Base-by-base conservation (phyloP, 768 basidiomycete genomes). In the Tricholoma matsutake region DNA sequence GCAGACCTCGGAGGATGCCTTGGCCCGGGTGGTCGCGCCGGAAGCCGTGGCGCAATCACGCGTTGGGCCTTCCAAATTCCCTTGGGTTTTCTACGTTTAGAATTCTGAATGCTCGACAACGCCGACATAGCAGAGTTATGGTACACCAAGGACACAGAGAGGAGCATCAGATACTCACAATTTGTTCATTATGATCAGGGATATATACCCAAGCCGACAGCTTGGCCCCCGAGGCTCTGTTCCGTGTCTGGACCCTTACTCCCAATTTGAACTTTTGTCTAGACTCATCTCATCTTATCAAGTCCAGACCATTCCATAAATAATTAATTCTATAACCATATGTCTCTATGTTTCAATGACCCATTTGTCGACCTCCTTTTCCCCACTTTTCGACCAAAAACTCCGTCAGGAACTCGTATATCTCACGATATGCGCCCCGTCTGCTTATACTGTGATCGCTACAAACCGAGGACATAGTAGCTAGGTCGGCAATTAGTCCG, bases 301-400 rank as follows among this genome's bases (percentile, higher is more conserved):
- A 49, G 47, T 65, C 65, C 60, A 66, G 53, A 55, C 43, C 58
- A 28, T 18, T 32, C 13, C 35, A 53, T 29, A 31, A 32, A 53
- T 53, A 52, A 16, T 32, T 25, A 16, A 31, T 25, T 3, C 18
- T 25, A 22, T 47, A 20, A 10, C 20, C n/a, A 43, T 6, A 16
- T 22, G 22, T 20, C 11, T 28, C 13, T 11, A 47, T 28, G 16
- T 29, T 22, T 61, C 67, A 88, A 83, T 86, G 86, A 16, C 83
- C 82, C n/a, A 87, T 79, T 60, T 79, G 79, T 60, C 83, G 79
- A 20, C 86, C 85, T 28, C 91, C 91, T 67, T 87, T 90, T 28
- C 96, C 94, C 96, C 96, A 98, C 71, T 94, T 95, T 76, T 97
- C 95, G 1, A 86, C 64, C 62, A 99, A 76, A 76, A 95, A 98